These are phyloP conservation scores for Piper longum DNA, from an alignment of 164 flowering plant species.

Conservation along the genomic window DNA sequence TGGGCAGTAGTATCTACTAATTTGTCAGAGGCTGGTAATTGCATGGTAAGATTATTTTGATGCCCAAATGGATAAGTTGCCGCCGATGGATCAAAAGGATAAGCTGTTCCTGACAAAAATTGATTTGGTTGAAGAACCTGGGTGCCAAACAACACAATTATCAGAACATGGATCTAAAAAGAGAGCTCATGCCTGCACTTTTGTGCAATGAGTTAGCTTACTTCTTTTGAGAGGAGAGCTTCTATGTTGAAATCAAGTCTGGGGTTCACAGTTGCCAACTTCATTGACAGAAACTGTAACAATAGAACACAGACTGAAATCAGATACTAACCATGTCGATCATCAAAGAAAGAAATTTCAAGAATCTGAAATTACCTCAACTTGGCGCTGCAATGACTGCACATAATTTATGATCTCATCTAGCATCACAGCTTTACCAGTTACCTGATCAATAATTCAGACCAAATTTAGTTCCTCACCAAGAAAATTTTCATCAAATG, in stretches of 20 bases:
- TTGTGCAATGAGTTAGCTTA: slow-evolving; percentile 18
- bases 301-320: neutral
- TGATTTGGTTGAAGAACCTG: slow-evolving; percentile 51
- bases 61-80: slow-evolving; percentile 33
- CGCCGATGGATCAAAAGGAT: slow-evolving; percentile 32
- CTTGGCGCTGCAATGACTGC: slow-evolving; percentile 88
- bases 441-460: slow-evolving; percentile 38
- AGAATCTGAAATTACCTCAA: slow-evolving; percentile 49
- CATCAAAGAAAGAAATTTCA: neutral
- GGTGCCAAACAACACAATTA: neutral
- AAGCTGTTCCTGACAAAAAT: slow-evolving; percentile 23
- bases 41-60: slow-evolving; percentile 28
- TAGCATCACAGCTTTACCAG: slow-evolving; percentile 94
- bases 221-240: slow-evolving; percentile 46
- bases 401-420: slow-evolving; percentile 95
- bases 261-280: slow-evolving; percentile 60
- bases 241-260: slow-evolving; percentile 51
- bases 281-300: slow-evolving; percentile 75
- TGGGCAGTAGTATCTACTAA: slow-evolving; percentile 33
- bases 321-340: neutral
- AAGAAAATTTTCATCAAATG: too few species aligned
- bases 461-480: too few species aligned
- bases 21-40: slow-evolving; percentile 33
- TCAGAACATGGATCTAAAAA: neutral
- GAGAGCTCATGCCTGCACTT: neutral